Conservation (phyloP, 176 grass and related monocot species). For the Musa schizocarpa region DNA sequence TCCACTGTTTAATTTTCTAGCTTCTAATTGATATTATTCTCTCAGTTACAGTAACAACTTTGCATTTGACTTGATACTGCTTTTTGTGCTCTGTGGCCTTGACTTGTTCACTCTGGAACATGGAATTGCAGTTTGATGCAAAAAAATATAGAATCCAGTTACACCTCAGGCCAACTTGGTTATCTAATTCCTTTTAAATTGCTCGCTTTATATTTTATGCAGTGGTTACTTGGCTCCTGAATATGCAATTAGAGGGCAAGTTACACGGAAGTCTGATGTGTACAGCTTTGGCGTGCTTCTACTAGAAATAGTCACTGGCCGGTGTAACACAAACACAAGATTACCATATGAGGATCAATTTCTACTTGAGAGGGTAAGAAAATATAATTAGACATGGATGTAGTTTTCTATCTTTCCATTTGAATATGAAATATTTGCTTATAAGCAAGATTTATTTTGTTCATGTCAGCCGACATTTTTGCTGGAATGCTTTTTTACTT, state of each 20-base stretch:
- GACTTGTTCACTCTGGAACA: background rate
- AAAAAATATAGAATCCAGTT: background rate
- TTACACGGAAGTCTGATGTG: slow-evolving; percentile 75
- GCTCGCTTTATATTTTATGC: slow-evolving; percentile 2
- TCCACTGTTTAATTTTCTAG: background rate
- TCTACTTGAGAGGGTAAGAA: slow-evolving; percentile 70
- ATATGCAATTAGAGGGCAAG: slow-evolving; percentile 85
- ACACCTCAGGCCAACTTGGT: background rate
- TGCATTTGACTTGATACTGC: too few species aligned
- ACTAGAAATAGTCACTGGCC: slow-evolving; percentile 69
- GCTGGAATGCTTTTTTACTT: too few species aligned
- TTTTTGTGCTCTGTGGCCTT: background rate
- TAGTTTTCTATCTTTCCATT: too few species aligned
- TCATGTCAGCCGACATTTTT: too few species aligned
- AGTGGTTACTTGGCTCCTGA: slow-evolving; percentile 89
- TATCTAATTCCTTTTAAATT: slow-evolving; percentile 2
- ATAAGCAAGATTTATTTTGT: too few species aligned
- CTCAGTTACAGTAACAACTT: too few species aligned
- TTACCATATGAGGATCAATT: slow-evolving; percentile 49
- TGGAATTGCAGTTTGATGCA: background rate
- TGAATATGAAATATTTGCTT: too few species aligned
- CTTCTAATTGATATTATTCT: background rate
- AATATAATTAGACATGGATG: too few species aligned
- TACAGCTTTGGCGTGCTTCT: slow-evolving; percentile 81
- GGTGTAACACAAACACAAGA: slow-evolving; percentile 63